Conservation (phyloP, 352 stramenopile genomes). For the Phytophthora boehmeriae region DNA sequence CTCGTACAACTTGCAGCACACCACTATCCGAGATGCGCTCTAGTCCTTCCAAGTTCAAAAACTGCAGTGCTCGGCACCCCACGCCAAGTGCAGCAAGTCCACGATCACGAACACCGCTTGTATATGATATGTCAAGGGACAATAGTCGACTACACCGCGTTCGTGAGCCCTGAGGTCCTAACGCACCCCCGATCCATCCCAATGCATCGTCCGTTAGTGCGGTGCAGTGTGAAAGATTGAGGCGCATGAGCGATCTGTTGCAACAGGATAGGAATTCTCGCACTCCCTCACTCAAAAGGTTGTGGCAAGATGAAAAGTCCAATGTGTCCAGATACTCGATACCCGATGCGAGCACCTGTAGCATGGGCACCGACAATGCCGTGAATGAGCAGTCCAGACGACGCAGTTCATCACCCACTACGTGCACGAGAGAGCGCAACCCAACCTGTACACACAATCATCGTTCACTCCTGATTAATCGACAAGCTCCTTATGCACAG, state of each 20-base stretch:
- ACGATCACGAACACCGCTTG: conserved; percentile 58
- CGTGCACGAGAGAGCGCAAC: conserved; percentile 71
- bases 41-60: conserved; percentile 77
- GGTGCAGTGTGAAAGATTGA: conserved; percentile 66
- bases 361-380: conserved; percentile 50
- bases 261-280: conserved; percentile 80
- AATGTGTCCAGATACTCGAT: conserved; percentile 62
- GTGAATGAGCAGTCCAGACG: conserved; percentile 60
- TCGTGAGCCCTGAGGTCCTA: conserved; percentile 66
- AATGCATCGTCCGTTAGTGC: conserved; percentile 75
- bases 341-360: conserved; percentile 76
- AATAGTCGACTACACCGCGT: conserved; percentile 65
- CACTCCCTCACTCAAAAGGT: conserved; percentile 58
- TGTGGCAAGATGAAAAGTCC: conserved; percentile 63
- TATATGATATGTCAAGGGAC: conserved; percentile 76
- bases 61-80: conserved; percentile 65
- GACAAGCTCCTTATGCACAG: neutral
- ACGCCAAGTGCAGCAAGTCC: conserved; percentile 53
- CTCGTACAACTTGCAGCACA: conserved; percentile 48
- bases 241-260: conserved; percentile 50
- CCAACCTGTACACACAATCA: conserved; percentile 51
- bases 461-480: neutral
- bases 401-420: conserved; percentile 50
- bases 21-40: conserved; percentile 58
- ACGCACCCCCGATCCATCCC: conserved; percentile 67